Percentiles rank a stretch among this genome's conserved stretches.
Conservation (phyloP, 2,329 filamentous ascomycete genomes). For the Diaporthe sp. region DNA sequence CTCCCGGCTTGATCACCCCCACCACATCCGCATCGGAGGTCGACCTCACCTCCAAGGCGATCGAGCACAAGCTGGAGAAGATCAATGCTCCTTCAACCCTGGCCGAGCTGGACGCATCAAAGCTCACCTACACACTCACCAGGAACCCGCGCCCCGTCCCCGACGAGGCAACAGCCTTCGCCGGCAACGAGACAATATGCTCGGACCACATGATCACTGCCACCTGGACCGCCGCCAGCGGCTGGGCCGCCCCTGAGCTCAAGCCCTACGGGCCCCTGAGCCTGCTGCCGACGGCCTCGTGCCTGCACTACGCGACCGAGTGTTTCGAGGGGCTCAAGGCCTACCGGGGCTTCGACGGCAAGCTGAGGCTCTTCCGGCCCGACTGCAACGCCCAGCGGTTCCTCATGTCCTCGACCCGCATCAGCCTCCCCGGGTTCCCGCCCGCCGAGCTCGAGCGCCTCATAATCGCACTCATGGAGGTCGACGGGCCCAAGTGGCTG, state of each 20-base stretch:
- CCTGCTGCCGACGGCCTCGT: constrained; percentile 84
- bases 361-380: constrained; percentile 83
- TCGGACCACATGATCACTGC: constrained; percentile 92
- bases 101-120: constrained; percentile 72
- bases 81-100: constrained; percentile 47
- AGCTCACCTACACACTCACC: constrained; percentile 68
- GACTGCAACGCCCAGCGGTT: constrained; percentile 78
- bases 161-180: constrained; percentile 59
- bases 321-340: constrained; percentile 90
- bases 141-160: constrained; percentile 65
- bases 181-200: constrained; percentile 67
- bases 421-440: constrained; percentile 81
- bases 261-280: constrained; percentile 82
- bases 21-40: constrained; percentile 57
- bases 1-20: constrained; percentile 46
- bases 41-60: constrained; percentile 64
- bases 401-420: constrained; percentile 70
- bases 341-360: constrained; percentile 83
- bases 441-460: constrained; percentile 80
- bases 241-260: constrained; percentile 81
- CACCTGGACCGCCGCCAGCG: constrained; percentile 72
- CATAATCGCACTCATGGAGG: constrained; percentile 76
- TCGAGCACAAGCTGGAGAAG: constrained; percentile 62
- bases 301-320: constrained; percentile 90
- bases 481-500: constrained; percentile 84